A percentile compares a stretch with the other conserved stretches of the same genome.
These are phyloP conservation scores for Xylariaceae sp. DNA, from an alignment of 2,329 filamentous ascomycete species.

Conservation along the genomic window DNA sequence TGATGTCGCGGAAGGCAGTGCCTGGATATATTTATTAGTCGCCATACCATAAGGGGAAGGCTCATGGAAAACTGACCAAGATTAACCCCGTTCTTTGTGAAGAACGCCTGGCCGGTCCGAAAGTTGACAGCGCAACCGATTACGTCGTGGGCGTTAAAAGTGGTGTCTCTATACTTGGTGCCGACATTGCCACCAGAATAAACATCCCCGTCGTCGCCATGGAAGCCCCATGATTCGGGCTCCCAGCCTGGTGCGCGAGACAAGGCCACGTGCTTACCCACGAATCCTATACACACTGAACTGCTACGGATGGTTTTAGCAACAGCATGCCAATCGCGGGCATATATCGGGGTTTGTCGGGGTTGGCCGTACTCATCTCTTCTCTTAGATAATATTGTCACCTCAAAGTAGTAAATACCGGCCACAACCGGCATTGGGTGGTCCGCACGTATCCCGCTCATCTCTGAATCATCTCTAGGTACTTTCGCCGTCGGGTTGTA, in stretches of 20 bases:
- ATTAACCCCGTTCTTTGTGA: constrained; percentile 58
- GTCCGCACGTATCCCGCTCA: constrained; percentile 76
- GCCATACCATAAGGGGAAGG: not conserved
- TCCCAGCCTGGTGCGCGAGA: constrained; percentile 61
- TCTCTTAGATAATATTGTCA: constrained; percentile 46
- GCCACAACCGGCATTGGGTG: constrained; percentile 82
- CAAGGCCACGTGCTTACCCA: constrained; percentile 46
- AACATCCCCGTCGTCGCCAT: constrained; percentile 61
- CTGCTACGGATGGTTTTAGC: constrained; percentile 37
- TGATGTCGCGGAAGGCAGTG: constrained; percentile 63
- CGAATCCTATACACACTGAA: constrained; percentile 59
- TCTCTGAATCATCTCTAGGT: constrained; percentile 65
- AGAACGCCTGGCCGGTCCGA: constrained; percentile 58
- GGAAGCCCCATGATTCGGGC: constrained; percentile 62
- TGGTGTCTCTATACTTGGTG: constrained; percentile 47
- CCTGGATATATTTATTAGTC: constrained; percentile 41
- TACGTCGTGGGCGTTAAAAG: constrained; percentile 51
- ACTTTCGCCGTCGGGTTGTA: constrained; percentile 43
- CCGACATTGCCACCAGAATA: constrained; percentile 54
- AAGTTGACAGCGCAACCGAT: constrained; percentile 65
- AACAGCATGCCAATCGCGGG: constrained; percentile 13
- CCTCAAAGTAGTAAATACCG: constrained; percentile 92
- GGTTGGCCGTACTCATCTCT: constrained; percentile 47
- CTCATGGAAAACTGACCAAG: constrained; percentile 39
- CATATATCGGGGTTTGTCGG: constrained; percentile 1